These are phyloP conservation scores for Oryza punctata DNA, from an alignment of 176 grass and related monocot genomes.

Conservation along the genomic window DNA sequence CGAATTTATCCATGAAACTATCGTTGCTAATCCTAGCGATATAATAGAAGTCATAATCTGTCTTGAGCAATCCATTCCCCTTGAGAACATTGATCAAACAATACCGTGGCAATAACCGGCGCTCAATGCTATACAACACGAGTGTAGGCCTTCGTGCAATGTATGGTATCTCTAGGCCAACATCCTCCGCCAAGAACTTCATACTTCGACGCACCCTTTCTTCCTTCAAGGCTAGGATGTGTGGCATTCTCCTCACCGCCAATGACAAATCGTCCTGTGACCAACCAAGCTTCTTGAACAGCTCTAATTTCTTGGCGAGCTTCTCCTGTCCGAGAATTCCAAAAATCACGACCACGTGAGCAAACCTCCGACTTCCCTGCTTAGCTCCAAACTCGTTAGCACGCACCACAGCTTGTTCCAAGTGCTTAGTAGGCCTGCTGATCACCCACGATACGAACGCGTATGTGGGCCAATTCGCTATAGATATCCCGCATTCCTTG, in stretches of 20 bases:
- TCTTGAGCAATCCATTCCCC: conserved; percentile 20
- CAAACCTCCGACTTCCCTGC: background rate
- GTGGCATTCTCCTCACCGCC: background rate
- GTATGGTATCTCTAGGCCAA: conserved; percentile 29
- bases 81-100: conserved; percentile 45
- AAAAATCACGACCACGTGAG: background rate
- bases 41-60: conserved; percentile 1
- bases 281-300: background rate
- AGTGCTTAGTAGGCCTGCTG: background rate
- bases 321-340: background rate
- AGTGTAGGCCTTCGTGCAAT: conserved; percentile 37
- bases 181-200: conserved; percentile 23
- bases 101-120: conserved; percentile 47
- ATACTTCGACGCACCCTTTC: background rate
- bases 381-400: background rate
- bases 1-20: conserved; percentile 39
- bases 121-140: conserved; percentile 50
- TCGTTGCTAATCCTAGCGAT: background rate
- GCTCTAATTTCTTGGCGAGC: background rate
- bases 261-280: background rate
- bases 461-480: background rate
- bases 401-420: background rate
- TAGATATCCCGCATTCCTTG: background rate
- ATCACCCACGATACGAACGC: background rate
- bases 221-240: background rate